Evolutionary conservation across 805 yeast species (phyloP).

Genomic region (Wickerhamomyces mucosus): DNA sequence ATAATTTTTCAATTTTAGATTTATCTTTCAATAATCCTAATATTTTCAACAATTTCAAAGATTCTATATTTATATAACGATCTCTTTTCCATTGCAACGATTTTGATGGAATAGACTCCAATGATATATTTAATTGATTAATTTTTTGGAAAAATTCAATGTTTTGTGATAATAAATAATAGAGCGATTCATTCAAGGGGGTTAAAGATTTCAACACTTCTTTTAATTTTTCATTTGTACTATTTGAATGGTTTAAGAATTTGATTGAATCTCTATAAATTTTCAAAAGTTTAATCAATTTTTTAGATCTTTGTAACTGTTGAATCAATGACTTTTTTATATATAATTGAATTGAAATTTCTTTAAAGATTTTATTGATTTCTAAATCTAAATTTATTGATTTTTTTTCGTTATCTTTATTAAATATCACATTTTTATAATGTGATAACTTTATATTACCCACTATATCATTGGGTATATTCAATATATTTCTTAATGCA

Average conservation of each 20-base stretch:
- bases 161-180: constrained; percentile 35
- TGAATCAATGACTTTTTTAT: constrained; percentile 31
- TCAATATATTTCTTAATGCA: constrained; percentile 65
- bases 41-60: constrained; percentile 22
- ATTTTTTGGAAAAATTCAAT: constrained; percentile 19
- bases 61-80: constrained; percentile 29
- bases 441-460: constrained; percentile 66
- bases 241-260: constrained; percentile 17
- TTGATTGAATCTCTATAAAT: constrained; percentile 24
- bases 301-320: constrained; percentile 30
- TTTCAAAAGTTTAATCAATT: constrained; percentile 25
- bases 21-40: constrained; percentile 16
- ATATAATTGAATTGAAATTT: constrained; percentile 34
- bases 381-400: constrained; percentile 21
- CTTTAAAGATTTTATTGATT: constrained; percentile 25
- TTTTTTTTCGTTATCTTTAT: constrained; percentile 10
- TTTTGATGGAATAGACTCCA: constrained; percentile 5
- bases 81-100: constrained; percentile 23
- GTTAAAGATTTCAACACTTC: constrained; percentile 25
- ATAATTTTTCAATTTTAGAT: constrained; percentile 13
- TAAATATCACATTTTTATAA: constrained; percentile 42
- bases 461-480: constrained; percentile 48
- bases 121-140: constrained; percentile 2
- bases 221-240: constrained; percentile 5
- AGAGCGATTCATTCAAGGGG: constrained; percentile 38